These are phyloP conservation scores for Solidago caesia DNA, from an alignment of 129 eudicot species.

Conservation along the genomic window DNA sequence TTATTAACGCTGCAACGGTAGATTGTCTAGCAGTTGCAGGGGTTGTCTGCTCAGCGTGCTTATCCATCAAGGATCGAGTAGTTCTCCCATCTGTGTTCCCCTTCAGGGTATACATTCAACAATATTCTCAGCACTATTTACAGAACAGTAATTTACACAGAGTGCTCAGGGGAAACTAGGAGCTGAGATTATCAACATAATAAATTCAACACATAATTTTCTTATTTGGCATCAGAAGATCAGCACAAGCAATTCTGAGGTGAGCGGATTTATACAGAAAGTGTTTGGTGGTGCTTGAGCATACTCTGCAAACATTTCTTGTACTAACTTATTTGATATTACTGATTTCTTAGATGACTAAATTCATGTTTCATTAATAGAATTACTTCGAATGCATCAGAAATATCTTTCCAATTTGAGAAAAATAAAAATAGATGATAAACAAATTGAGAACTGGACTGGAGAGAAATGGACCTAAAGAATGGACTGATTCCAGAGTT, in stretches of 20 bases:
- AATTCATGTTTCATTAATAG: no score
- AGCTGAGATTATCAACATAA: background rate
- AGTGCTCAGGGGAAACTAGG: background rate
- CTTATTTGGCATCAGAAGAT: slow-evolving; percentile 1
- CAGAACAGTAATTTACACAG: slow-evolving; percentile 14
- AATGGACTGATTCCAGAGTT: no score
- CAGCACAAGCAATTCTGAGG: background rate
- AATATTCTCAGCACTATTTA: slow-evolving; percentile 12
- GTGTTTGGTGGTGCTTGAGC: no score
- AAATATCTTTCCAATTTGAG: no score
- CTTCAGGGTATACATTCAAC: slow-evolving; percentile 22
- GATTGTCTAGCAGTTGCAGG: slow-evolving; percentile 34
- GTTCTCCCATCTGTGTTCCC: slow-evolving; percentile 29
- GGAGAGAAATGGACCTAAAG: no score
- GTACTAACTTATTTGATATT: no score
- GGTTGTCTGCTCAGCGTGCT: slow-evolving; percentile 29
- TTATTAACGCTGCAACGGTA: slow-evolving; percentile 20
- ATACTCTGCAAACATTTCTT: no score
- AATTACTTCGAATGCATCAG: no score
- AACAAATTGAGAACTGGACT: no score
- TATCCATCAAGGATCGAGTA: slow-evolving; percentile 19
- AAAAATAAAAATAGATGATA: no score
- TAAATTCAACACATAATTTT: background rate
- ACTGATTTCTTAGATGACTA: no score
- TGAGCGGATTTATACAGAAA: no score